Conservation (phyloP, 805 yeast genomes). For the Spathaspora gorwiae region DNA sequence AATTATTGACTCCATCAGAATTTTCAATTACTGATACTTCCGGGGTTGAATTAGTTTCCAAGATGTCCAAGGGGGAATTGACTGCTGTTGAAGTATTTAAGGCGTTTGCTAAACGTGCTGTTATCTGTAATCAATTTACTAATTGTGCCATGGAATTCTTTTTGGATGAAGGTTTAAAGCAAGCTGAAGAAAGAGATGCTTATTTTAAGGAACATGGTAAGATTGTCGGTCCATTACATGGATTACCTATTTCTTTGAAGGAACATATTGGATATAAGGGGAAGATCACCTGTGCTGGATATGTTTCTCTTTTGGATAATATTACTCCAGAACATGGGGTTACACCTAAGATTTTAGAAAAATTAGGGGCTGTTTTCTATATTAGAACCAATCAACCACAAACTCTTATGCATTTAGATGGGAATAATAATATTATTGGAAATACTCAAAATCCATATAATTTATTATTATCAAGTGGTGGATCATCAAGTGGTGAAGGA, state of each 20-base stretch:
- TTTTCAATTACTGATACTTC: constrained; percentile 36
- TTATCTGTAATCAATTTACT: constrained; percentile 41
- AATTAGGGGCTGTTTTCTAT: constrained; percentile 41
- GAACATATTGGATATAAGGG: constrained; percentile 40
- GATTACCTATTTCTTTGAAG: constrained; percentile 60
- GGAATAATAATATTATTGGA: constrained; percentile 37
- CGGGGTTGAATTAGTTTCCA: constrained; percentile 19
- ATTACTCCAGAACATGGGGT: constrained; percentile 25
- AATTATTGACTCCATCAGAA: constrained; percentile 30
- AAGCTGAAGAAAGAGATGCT: constrained; percentile 53
- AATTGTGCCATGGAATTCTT: constrained; percentile 44
- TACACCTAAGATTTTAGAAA: constrained; percentile 29
- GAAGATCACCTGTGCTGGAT: constrained; percentile 35
- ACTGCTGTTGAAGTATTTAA: constrained; percentile 34
- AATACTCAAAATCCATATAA: constrained; percentile 36
- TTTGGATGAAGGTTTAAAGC: constrained; percentile 52
- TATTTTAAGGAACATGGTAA: constrained; percentile 43
- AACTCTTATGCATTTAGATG: constrained; percentile 42
- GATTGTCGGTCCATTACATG: constrained; percentile 59
- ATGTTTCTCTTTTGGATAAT: constrained; percentile 31
- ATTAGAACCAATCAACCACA: constrained; percentile 44
- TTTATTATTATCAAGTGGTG: constrained; percentile 36
- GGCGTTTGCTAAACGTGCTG: constrained; percentile 40
- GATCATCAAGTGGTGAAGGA: constrained; percentile 44
- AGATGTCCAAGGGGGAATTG: constrained; percentile 30